Conservation (phyloP, 2,329 filamentous ascomycete species). For the Rhexocercosporidium sp. region DNA sequence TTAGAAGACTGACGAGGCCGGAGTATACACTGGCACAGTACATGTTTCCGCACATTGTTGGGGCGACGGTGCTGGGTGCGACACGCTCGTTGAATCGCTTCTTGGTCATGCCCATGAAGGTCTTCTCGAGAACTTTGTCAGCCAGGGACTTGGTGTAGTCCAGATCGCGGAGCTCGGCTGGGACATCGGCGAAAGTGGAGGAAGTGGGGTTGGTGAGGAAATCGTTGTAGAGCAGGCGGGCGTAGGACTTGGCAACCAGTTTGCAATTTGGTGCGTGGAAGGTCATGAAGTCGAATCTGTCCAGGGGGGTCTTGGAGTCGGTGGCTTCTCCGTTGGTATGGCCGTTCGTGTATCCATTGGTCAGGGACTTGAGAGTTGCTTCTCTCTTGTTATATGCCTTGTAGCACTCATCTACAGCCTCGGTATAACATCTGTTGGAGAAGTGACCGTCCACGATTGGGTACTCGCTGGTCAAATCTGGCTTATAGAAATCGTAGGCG, state of each 20-base stretch:
- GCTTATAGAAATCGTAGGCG: slow-evolving; percentile 91
- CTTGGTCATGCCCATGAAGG: slow-evolving; percentile 83
- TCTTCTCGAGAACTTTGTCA: slow-evolving; percentile 86
- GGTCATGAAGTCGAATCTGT: slow-evolving; percentile 82
- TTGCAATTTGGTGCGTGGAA: slow-evolving; percentile 91
- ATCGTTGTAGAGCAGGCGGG: slow-evolving; percentile 84
- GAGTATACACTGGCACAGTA: slow-evolving; percentile 65
- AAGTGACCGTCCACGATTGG: slow-evolving; percentile 85
- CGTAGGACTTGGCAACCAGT: slow-evolving; percentile 84
- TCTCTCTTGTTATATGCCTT: slow-evolving; percentile 80
- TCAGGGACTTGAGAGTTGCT: slow-evolving; percentile 57
- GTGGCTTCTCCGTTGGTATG: slow-evolving; percentile 53
- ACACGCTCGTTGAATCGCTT: slow-evolving; percentile 84
- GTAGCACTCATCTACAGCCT: slow-evolving; percentile 82
- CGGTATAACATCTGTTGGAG: slow-evolving; percentile 81
- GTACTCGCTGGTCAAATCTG: slow-evolving; percentile 85
- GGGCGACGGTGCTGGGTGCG: slow-evolving; percentile 73
- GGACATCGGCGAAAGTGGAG: slow-evolving; percentile 74
- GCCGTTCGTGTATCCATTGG: slow-evolving; percentile 59
- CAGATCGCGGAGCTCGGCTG: slow-evolving; percentile 77
- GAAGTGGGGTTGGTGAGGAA: slow-evolving; percentile 73
- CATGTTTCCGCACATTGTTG: slow-evolving; percentile 75
- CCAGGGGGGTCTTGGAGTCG: slow-evolving; percentile 65
- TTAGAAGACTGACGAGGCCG: slow-evolving; percentile 58
- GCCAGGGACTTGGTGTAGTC: slow-evolving; percentile 79